Percentiles rank a stretch among this genome's conserved stretches.
Conservation (phyloP, 148 eudicot genomes). For the Heliamphora exappendiculata region DNA sequence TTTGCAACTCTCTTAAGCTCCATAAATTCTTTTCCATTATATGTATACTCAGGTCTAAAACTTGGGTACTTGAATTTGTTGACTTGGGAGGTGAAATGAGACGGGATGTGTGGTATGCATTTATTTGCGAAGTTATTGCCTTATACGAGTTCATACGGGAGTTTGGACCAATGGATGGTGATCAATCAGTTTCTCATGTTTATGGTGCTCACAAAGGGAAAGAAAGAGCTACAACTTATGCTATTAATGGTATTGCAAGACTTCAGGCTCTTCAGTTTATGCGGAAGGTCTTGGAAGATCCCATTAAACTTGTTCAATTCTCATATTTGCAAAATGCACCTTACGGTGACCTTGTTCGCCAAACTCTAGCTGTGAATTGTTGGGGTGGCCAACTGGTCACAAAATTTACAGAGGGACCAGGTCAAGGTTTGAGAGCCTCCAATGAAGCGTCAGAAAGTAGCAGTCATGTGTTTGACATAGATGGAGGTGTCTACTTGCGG, state of each 20-base stretch:
- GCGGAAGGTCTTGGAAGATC: slow-evolving; percentile 65
- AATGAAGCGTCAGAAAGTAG: slow-evolving; percentile 34
- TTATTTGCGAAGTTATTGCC: slow-evolving; percentile 62
- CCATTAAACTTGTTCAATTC: slow-evolving; percentile 68
- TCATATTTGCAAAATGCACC: slow-evolving; percentile 64
- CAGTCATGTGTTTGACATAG: slow-evolving; percentile 63
- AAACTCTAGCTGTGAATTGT: slow-evolving; percentile 79
- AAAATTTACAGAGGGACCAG: slow-evolving; percentile 21
- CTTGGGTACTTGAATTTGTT: slow-evolving; percentile 79
- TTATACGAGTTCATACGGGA: slow-evolving; percentile 59
- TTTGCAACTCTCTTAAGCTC: background rate
- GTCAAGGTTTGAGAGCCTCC: slow-evolving; percentile 16
- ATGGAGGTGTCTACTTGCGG: slow-evolving; percentile 74
- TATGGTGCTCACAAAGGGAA: slow-evolving; percentile 80
- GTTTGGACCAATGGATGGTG: slow-evolving; percentile 67
- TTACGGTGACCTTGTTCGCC: slow-evolving; percentile 64
- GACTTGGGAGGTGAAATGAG: slow-evolving; percentile 87
- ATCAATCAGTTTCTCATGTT: slow-evolving; percentile 37
- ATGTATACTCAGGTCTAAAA: slow-evolving; percentile 32
- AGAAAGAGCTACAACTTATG: slow-evolving; percentile 42
- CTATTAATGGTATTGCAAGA: slow-evolving; percentile 57
- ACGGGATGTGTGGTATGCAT: slow-evolving; percentile 89
- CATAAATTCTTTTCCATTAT: background rate
- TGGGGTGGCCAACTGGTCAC: slow-evolving; percentile 81
- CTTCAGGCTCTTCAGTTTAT: slow-evolving; percentile 79